Evolutionary conservation across 1,284 basidiomycete genomes (phyloP).

Genomic region (Sphaerobolus stellatus): DNA sequence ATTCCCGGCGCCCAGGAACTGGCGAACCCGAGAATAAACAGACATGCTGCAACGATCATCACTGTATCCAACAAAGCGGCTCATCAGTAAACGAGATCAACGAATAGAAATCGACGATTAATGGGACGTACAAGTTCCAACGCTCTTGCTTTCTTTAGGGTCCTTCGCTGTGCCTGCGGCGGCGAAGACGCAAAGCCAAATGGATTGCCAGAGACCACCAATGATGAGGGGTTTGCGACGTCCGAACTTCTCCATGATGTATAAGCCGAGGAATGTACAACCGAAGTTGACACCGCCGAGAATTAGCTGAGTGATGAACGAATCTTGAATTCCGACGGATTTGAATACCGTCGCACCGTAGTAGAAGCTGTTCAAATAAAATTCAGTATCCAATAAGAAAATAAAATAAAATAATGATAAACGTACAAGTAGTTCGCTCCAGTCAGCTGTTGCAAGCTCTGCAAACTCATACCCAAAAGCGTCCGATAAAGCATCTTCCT

Average conservation of each 20-base stretch:
- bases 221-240: conserved; percentile 61
- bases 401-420: conserved; percentile 19
- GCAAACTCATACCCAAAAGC: conserved; percentile 64
- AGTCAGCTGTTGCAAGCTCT: conserved; percentile 75
- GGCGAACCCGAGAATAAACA: conserved; percentile 79
- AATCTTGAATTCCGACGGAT: conserved; percentile 65
- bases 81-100: conserved; percentile 11
- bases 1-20: conserved; percentile 74
- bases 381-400: conserved; percentile 33
- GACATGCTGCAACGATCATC: conserved; percentile 75
- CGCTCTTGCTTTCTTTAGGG: conserved; percentile 45
- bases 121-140: conserved; percentile 49
- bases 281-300: conserved; percentile 69
- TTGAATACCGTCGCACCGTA: conserved; percentile 71
- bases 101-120: background rate
- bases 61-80: conserved; percentile 39
- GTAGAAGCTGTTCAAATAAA: conserved; percentile 60
- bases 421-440: conserved; percentile 49
- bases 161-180: conserved; percentile 68
- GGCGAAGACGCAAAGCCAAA: conserved; percentile 78
- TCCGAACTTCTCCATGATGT: conserved; percentile 70
- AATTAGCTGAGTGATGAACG: conserved; percentile 72
- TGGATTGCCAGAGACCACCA: conserved; percentile 71
- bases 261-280: conserved; percentile 69
- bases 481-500: conserved; percentile 64